Evolutionary conservation across 1,284 basidiomycete genomes (phyloP), one percentile per base, ranked within the genome.

Genomic region (Ustilago sp.): DNA sequence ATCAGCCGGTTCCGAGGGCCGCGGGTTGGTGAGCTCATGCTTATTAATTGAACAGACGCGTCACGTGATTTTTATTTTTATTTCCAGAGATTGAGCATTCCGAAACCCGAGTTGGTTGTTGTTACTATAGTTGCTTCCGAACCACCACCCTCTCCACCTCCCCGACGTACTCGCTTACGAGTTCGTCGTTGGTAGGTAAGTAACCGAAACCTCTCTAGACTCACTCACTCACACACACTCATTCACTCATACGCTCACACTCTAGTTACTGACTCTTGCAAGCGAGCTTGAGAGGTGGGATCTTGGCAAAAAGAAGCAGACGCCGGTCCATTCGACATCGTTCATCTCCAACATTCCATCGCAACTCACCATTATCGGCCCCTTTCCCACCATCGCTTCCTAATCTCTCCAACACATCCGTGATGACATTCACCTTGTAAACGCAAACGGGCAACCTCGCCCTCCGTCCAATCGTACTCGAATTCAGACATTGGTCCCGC

Each of bases 281-380:
- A 45, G 43, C 43, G 43, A 45, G n/a, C n/a, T 19, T 45, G 43
- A 19, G 43, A 19, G n/a, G n/a, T 45, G 17, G 1, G 48, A 50
- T 50, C 48, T 50, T 50, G 48, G 48, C 48, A 17, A 50, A 32
- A 13, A 48, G 28, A 45, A 45, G 23, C 43, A 19, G 19, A 45
- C 17, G 15, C 43, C 43, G 43, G 43, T 19, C n/a, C 43, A 45
- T n/a, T 19, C n/a, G 43, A 45, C 43, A 45, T 45, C 19, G 3
- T 19, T 15, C 15, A 12, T 41, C 39, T 41, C 39, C 13, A 41
- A 6, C 45, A 9, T 9, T 8, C 45, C 45, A 48, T 8, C 45
- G 11, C 13, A 12, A 9, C n/a, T 9, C 48, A 7, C 28, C 12
- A 31, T 32, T 28, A 8, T 32, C 28, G 11, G 28, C 28, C 23